Conservation (phyloP, 2,329 filamentous ascomycete genomes). For the Trichoderma citrinoviride region DNA sequence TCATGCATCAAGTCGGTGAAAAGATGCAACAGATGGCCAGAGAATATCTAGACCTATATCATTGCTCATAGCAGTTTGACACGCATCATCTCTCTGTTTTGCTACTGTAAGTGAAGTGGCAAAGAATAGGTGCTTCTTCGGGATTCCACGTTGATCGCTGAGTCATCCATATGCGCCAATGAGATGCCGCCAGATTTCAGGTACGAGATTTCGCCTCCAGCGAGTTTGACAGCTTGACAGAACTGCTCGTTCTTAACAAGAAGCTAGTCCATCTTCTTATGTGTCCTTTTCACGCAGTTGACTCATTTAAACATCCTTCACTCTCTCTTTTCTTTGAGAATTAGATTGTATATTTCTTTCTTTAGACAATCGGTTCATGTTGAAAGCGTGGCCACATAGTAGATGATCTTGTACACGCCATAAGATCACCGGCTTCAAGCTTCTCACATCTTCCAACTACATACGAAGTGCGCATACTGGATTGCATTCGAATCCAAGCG, state of each 20-base stretch:
- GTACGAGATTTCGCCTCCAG: constrained; percentile 21
- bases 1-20: background rate
- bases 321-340: background rate
- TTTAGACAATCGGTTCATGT: too few relatives aligned
- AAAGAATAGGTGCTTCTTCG: background rate
- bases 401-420: background rate
- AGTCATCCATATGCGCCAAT: constrained; percentile 21
- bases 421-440: background rate
- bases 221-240: background rate
- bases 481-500: background rate
- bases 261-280: constrained; percentile 13
- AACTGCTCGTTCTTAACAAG: background rate
- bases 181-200: constrained; percentile 20
- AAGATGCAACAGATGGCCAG: too few relatives aligned
- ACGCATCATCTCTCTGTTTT: too few relatives aligned
- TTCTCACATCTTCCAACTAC: too few relatives aligned
- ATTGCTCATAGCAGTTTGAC: too few relatives aligned
- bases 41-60: too few relatives aligned
- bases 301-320: constrained; percentile 21
- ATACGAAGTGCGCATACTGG: background rate
- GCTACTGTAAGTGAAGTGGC: background rate
- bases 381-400: background rate
- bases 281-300: constrained; percentile 24
- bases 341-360: background rate
- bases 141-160: constrained; percentile 12